Evolutionary conservation across 495 filamentous ascomycete genomes (phyloP), one percentile per base, ranked within the genome.

Genomic region (Glonium stellatum): DNA sequence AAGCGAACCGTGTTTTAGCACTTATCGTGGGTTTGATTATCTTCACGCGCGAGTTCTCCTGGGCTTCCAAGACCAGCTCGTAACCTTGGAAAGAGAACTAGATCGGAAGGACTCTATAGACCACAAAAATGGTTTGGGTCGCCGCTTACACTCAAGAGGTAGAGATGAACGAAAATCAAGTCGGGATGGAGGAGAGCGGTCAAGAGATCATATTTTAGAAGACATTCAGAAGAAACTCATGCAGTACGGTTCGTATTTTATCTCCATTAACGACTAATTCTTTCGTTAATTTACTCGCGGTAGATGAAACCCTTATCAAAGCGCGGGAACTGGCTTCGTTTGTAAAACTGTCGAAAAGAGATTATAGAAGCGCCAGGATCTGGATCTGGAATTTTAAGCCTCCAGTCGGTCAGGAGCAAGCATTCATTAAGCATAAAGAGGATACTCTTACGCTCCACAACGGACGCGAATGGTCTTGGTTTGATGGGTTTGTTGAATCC

Each of bases 391-490:
- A 69, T 25, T 65, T 46, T 9, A 66, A 61, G 4, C 70, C 69
- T 9, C 50, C 75, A 0, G 62, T 57, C 12, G 61, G 71, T 42
- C 37, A 61, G 8, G 73, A 75, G 21, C 58, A 57, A 55, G 66
- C 54, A 8, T 74, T 63, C 51, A 75, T 78, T 9, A 66, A 67
- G 36, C 60, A 64, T 9, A 74, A 73, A 62, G 76, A 74, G 54
- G 76, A 78, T 58, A 68, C 73, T 9, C 57, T 78, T 1, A 73
- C 73, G 9, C 59, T 78, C 1, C 57, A 69, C 5, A 67, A 58
- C 11, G 75, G 73, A 0, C 62, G 73, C 9, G 76, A 78, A 55
- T 64, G 72, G 53, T 67, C 73, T 22, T 65, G 69, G 44, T 73
- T 78, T 19, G 75, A 78, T 49, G 74, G 68, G 0, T 22, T 66